phyloP scores from a whole-genome alignment of 2,329 filamentous ascomycete genomes.

The Arthrinium puccinioides region DNA sequence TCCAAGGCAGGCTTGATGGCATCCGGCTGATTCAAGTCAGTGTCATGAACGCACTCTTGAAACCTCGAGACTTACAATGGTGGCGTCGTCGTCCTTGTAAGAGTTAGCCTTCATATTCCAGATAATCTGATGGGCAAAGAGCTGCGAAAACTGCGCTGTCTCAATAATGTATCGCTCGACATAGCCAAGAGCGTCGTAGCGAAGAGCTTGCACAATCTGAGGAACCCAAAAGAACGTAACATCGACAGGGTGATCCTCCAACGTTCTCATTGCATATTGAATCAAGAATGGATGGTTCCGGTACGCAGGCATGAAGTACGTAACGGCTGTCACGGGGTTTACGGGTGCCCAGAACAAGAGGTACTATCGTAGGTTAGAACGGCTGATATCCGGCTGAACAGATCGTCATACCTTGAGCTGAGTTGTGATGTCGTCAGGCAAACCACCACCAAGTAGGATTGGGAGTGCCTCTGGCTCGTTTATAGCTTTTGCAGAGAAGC shows the following conservation, averaged over 20 bases:
- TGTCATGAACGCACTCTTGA: background rate
- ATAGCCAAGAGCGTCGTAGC: slow-evolving; percentile 89
- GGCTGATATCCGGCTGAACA: background rate
- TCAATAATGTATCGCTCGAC: slow-evolving; percentile 95
- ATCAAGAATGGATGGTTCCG: slow-evolving; percentile 87
- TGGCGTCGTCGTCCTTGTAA: slow-evolving; percentile 92
- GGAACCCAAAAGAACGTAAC: slow-evolving; percentile 99
- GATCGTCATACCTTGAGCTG: slow-evolving; percentile 66
- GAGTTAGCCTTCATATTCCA: slow-evolving; percentile 99
- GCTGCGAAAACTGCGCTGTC: slow-evolving; percentile 93
- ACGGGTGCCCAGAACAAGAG: slow-evolving; percentile 88
- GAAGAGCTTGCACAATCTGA: slow-evolving; percentile 90
- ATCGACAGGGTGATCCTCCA: slow-evolving; percentile 93
- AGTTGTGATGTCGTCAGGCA: slow-evolving; percentile 73
- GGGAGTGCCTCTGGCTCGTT: slow-evolving; percentile 76
- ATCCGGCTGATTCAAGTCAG: slow-evolving; percentile 56
- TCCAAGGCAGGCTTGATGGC: slow-evolving; percentile 90
- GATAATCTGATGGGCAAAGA: slow-evolving; percentile 98
- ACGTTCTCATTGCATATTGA: slow-evolving; percentile 91
- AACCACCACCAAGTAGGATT: slow-evolving; percentile 66
- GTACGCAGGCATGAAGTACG: slow-evolving; percentile 87
- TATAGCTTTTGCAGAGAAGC: slow-evolving; percentile 76
- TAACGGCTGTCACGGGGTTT: slow-evolving; percentile 87
- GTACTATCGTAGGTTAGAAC: slow-evolving; percentile 49
- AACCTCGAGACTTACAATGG: slow-evolving; percentile 51